A percentile compares a stretch with the other conserved stretches of the same genome.
phyloP scores from a whole-genome alignment of 1,139 yeast genomes.

The Zygotorulaspora mrakii region DNA sequence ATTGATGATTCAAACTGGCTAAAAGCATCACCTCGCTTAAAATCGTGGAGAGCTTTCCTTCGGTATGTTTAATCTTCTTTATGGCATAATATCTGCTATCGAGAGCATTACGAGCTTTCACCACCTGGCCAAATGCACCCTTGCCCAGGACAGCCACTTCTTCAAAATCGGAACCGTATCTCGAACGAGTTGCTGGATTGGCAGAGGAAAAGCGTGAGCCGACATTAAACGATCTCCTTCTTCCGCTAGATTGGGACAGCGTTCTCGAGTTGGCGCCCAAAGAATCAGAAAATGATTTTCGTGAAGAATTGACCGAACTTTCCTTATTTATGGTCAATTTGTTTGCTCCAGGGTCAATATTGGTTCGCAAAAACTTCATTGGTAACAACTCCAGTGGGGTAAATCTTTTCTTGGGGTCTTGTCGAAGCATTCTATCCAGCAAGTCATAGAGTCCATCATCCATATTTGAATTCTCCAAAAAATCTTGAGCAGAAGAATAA shows the following conservation, averaged over 20 bases:
- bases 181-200: constrained; percentile 41
- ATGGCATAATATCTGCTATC: constrained; percentile 96
- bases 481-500: constrained; percentile 59
- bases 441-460: constrained; percentile 62
- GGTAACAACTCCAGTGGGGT: constrained; percentile 83
- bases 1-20: constrained; percentile 89
- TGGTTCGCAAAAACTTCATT: constrained; percentile 72
- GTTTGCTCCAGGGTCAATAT: constrained; percentile 42
- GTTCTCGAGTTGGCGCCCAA: constrained; percentile 21
- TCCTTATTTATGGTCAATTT: constrained; percentile 22
- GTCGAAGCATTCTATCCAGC: constrained; percentile 59
- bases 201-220: constrained; percentile 39
- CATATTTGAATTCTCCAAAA: constrained; percentile 48
- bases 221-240: constrained; percentile 42
- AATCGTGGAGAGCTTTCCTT: constrained; percentile 72
- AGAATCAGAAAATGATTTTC: constrained; percentile 15
- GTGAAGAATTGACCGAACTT: constrained; percentile 6
- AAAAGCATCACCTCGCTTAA: constrained; percentile 87
- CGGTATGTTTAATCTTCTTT: constrained; percentile 81
- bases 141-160: constrained; percentile 89
- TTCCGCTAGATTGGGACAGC: constrained; percentile 28
- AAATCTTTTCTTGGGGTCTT: constrained; percentile 67
- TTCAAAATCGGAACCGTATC: constrained; percentile 82
- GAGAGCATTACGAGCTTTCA: constrained; percentile 84
- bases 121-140: constrained; percentile 98